These are phyloP conservation scores for Dioscorea cayenensis DNA, from an alignment of 116 monocot species.

Conservation along the genomic window DNA sequence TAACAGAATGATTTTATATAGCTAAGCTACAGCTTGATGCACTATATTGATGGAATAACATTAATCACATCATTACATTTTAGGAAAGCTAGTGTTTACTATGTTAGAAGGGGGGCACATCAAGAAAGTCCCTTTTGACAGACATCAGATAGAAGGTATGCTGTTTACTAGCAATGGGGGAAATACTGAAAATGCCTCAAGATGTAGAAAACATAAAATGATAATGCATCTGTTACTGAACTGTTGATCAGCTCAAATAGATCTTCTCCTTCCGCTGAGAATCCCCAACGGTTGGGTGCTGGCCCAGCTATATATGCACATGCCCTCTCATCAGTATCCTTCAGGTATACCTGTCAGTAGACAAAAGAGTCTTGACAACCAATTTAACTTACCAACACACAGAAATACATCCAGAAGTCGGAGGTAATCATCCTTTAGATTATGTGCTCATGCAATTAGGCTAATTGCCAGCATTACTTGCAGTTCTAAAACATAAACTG, in stretches of 20 bases:
- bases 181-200: no score
- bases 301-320: constrained; percentile 99
- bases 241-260: constrained; percentile 55
- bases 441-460: background rate
- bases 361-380: constrained; percentile 8
- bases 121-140: no score
- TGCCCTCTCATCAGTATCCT: constrained; percentile 99
- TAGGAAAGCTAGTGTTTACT: no score
- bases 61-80: no score
- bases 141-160: no score
- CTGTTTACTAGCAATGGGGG: no score
- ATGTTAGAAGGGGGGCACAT: no score
- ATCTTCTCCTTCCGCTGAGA: constrained; percentile 80
- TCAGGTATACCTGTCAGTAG: constrained; percentile 71
- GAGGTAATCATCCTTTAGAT: background rate
- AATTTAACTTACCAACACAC: background rate
- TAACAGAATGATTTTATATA: no score
- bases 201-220: background rate
- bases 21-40: no score
- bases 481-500: background rate
- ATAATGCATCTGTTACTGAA: constrained; percentile 18
- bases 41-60: no score
- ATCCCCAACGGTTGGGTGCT: constrained; percentile 98
- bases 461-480: background rate
- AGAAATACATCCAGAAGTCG: background rate